Evolutionary conservation across 2,329 filamentous ascomycete genomes (phyloP).

Genomic region (Exophiala lecanii-corni): DNA sequence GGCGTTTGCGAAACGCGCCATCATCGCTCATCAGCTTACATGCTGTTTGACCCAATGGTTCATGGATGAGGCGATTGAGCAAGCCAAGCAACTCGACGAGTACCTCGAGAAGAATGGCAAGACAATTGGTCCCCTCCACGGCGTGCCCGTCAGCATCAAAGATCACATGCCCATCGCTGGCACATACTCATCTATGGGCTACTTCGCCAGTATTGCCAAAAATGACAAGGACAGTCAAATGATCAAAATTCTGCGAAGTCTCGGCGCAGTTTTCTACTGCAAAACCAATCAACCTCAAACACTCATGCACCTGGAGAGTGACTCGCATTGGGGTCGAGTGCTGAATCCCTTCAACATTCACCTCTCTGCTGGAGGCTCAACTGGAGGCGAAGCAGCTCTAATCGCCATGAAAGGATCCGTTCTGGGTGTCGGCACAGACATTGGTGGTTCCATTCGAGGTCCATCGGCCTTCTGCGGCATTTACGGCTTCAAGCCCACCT

Average conservation of each 20-base stretch:
- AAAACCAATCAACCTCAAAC: conserved; percentile 31
- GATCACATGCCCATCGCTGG: conserved; percentile 40
- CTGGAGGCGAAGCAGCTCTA: conserved; percentile 54
- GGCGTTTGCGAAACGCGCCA: conserved; percentile 40
- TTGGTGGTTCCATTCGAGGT: conserved; percentile 38
- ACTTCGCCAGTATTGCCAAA: conserved; percentile 9
- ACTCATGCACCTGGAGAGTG: conserved; percentile 31
- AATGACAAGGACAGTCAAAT: conserved; percentile 15
- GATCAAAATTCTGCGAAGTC: conserved; percentile 26
- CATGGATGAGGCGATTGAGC: conserved; percentile 46
- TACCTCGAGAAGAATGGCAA: conserved; percentile 37
- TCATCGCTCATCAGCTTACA: conserved; percentile 35
- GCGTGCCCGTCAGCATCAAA: conserved; percentile 53
- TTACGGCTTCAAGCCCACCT: conserved; percentile 39
- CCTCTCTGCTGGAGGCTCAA: conserved; percentile 50
- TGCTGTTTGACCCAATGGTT: conserved; percentile 50
- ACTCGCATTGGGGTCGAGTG: conserved; percentile 35
- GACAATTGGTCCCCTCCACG: conserved; percentile 56
- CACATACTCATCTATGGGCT: conserved; percentile 10
- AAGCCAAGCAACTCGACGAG: conserved; percentile 46
- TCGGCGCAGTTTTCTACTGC: conserved; percentile 31
- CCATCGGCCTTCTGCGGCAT: conserved; percentile 38
- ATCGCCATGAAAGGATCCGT: conserved; percentile 48
- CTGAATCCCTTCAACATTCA: conserved; percentile 51
- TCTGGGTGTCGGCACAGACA: conserved; percentile 52